Percentiles rank a stretch among this genome's conserved stretches.
Evolutionary conservation across 2,329 filamentous ascomycete genomes (phyloP).

Genomic region (Apiospora saccharicola): DNA sequence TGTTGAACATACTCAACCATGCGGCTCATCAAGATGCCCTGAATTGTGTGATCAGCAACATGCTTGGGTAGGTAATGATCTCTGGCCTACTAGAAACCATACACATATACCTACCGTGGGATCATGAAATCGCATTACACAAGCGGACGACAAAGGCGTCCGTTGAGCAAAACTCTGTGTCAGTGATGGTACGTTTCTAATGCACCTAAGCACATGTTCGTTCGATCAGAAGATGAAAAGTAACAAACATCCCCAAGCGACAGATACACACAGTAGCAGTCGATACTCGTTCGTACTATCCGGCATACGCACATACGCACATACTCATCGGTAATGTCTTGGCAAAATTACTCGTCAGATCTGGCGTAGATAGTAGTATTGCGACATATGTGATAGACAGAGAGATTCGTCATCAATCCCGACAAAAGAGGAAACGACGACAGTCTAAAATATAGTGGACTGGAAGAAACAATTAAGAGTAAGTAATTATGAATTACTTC

Average conservation of each 20-base stretch:
- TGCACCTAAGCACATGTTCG: neutral
- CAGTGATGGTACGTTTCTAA: neutral
- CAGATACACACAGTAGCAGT: slow-evolving; percentile 1
- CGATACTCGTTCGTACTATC: neutral
- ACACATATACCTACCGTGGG: neutral
- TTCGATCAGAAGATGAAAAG: neutral
- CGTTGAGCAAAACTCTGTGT: neutral
- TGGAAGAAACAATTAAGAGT: neutral
- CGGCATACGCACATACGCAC: neutral
- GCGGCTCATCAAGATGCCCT: neutral
- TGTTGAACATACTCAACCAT: neutral
- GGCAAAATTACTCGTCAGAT: slow-evolving; percentile 17
- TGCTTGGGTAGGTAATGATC: neutral
- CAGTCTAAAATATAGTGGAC: neutral
- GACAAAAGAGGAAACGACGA: neutral
- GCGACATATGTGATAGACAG: neutral
- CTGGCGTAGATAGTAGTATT: neutral
- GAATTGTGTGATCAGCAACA: neutral
- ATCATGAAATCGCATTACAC: neutral
- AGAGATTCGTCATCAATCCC: slow-evolving; percentile 6
- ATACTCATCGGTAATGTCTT: neutral
- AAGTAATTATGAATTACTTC: neutral
- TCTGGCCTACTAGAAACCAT: neutral
- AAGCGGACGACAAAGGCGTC: neutral
- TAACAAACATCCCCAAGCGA: neutral